phyloP scores from a whole-genome alignment of 441 rosid species.

The Brassica hybrid region DNA sequence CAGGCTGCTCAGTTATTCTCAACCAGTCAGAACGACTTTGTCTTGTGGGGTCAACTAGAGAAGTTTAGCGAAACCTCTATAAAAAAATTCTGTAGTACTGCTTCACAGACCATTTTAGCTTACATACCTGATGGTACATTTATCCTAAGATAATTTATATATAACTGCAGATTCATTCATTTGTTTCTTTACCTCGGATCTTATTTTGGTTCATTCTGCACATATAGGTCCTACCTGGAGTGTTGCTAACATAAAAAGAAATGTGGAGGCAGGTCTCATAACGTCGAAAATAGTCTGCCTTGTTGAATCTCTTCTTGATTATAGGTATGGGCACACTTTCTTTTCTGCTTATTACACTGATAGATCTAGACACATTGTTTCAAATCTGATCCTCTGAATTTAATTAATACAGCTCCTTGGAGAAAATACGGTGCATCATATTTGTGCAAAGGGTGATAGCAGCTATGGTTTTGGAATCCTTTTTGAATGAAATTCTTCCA shows the following conservation, averaged over 20 bases:
- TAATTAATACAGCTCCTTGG: constrained; percentile 49
- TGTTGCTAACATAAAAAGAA: constrained; percentile 42
- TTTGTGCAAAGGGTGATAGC: constrained; percentile 90
- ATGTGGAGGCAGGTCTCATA: constrained; percentile 57
- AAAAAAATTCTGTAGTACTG: constrained; percentile 58
- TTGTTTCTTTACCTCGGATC: background rate
- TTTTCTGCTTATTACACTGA: background rate
- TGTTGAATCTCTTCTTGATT: constrained; percentile 65
- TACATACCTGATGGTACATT: constrained; percentile 62
- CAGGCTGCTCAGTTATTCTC: constrained; percentile 83
- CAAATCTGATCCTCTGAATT: background rate
- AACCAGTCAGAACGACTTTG: constrained; percentile 48
- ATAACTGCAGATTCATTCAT: constrained; percentile 7
- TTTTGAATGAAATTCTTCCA: constrained; percentile 67
- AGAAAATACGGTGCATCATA: constrained; percentile 79
- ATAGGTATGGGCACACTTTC: constrained; percentile 55
- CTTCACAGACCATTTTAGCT: constrained; percentile 48
- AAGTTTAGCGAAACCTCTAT: constrained; percentile 47
- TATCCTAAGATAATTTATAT: constrained; percentile 15
- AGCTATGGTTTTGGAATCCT: constrained; percentile 63
- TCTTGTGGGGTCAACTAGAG: constrained; percentile 53
- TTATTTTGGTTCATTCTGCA: constrained; percentile 11
- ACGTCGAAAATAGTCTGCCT: constrained; percentile 66
- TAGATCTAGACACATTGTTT: background rate
- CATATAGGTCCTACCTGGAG: constrained; percentile 55